Percentiles rank a stretch among this genome's conserved stretches.
Conservation (phyloP, 2,329 filamentous ascomycete species). For the Zymoseptoria brevis region DNA sequence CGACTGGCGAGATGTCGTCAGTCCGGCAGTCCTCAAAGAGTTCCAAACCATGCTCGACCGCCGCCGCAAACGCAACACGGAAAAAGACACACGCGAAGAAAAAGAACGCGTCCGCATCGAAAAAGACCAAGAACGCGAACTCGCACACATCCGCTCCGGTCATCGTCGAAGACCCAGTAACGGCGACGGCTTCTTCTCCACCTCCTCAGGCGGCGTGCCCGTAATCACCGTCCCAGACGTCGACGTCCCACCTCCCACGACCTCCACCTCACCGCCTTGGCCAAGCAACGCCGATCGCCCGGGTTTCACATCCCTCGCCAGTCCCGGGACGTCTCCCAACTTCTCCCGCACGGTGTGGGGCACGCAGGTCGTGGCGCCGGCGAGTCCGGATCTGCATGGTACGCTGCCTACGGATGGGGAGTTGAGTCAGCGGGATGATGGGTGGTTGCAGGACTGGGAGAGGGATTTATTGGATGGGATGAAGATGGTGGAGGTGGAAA, state of each 20-base stretch:
- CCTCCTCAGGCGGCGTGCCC: conserved; percentile 27
- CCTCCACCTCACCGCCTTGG: conserved; percentile 36
- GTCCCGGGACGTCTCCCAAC: conserved; percentile 73
- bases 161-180: conserved; percentile 45
- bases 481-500: conserved; percentile 12
- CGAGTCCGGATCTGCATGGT: conserved; percentile 48
- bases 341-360: conserved; percentile 82
- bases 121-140: conserved; percentile 63
- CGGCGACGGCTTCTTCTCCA: conserved; percentile 31
- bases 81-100: conserved; percentile 80
- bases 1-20: conserved; percentile 87
- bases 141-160: conserved; percentile 57
- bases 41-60: conserved; percentile 72
- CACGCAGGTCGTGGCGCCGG: conserved; percentile 58
- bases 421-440: conserved; percentile 50
- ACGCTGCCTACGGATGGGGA: conserved; percentile 33
- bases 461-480: conserved; percentile 65
- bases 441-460: conserved; percentile 81
- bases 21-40: conserved; percentile 61
- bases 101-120: conserved; percentile 77
- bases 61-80: conserved; percentile 66
- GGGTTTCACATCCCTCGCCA: conserved; percentile 62
- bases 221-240: conserved; percentile 8
- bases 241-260: conserved; percentile 1
- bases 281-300: conserved; percentile 50